These are phyloP conservation scores for Sphagnum fallax DNA, from an alignment of 228 moss, liverwort and hornwort species.

Conservation along the genomic window DNA sequence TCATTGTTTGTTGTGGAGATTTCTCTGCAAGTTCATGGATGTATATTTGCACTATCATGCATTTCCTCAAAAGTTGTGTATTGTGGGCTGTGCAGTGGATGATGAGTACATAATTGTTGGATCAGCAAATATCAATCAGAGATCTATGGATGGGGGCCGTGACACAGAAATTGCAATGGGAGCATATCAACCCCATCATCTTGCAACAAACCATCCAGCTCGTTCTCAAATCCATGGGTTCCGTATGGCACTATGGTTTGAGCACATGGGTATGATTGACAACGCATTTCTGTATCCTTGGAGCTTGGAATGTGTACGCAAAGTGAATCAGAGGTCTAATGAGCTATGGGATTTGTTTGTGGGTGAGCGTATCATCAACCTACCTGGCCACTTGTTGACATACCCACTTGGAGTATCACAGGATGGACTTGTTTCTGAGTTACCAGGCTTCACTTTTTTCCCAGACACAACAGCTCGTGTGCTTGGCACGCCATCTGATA, in stretches of 20 bases:
- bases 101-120: conserved; percentile 15
- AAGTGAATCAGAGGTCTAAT: conserved; percentile 30
- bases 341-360: conserved; percentile 32
- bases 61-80: not conserved
- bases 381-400: conserved; percentile 47
- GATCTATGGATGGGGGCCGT: conserved; percentile 14
- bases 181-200: conserved; percentile 13
- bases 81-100: conserved; percentile 9
- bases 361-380: conserved; percentile 38
- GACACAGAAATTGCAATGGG: conserved; percentile 19
- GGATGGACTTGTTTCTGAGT: conserved; percentile 32
- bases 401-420: conserved; percentile 33
- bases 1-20: too few relatives aligned
- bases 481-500: conserved; percentile 19
- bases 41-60: too few relatives aligned
- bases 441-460: conserved; percentile 14
- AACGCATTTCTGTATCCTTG: conserved; percentile 9
- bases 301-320: conserved; percentile 25
- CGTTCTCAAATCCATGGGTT: conserved; percentile 11
- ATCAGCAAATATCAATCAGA: conserved; percentile 12
- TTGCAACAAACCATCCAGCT: conserved; percentile 3
- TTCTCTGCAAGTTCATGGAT: too few relatives aligned
- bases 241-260: conserved; percentile 18
- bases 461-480: conserved; percentile 44
- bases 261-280: conserved; percentile 9